Evolutionary conservation across 495 filamentous ascomycete genomes (phyloP), one percentile per base, ranked within the genome.

Genomic region (Hyaloscypha bicolor): DNA sequence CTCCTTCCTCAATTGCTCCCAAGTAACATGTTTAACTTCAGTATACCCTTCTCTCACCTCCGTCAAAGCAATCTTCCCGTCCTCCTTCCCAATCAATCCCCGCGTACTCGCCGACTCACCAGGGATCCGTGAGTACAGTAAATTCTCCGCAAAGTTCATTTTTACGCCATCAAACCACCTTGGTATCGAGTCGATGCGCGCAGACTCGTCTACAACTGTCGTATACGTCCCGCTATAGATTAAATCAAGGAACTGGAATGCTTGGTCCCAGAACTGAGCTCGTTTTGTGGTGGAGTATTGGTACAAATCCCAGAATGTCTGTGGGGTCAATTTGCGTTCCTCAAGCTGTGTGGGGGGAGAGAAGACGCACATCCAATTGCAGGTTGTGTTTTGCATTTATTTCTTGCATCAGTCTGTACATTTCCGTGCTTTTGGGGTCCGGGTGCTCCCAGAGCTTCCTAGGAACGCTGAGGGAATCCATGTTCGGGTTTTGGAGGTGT

Each of bases 21-120:
- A 94, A 25, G 87, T 91, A 32, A 89, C 73, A 68, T 87, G 72
- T 31, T 82, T 76, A 9, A 83, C 74, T 64, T 87, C 83, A 0
- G 79, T 81, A 19, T 75, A 83, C 29, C 90, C 90, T 78, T 94
- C 91, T 32, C 91, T 85, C 21, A 93, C 83, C 73, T 90, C 86
- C n/a, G 87, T 91, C 39, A 88, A 63, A 29, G 89, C 90, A 52
- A 91, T 79, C 72, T 88, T 91, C 60, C 67, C 70, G 62, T 93
- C 88, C 71, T 92, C 90, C 77, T 94, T 94, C 42, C 82, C 80
- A 42, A 67, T 59, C 9, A 74, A 88, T 6, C 77, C 77, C 14
- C 76, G 72, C n/a, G 74, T 60, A 37, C 77, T 74, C 31, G 69
- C 70, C 2, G 68, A 63, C 22, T 72, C 66, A 30, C 74, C 73